These are phyloP conservation scores for Pythium aristosporum DNA, from an alignment of 352 stramenopile species.

Conservation along the genomic window DNA sequence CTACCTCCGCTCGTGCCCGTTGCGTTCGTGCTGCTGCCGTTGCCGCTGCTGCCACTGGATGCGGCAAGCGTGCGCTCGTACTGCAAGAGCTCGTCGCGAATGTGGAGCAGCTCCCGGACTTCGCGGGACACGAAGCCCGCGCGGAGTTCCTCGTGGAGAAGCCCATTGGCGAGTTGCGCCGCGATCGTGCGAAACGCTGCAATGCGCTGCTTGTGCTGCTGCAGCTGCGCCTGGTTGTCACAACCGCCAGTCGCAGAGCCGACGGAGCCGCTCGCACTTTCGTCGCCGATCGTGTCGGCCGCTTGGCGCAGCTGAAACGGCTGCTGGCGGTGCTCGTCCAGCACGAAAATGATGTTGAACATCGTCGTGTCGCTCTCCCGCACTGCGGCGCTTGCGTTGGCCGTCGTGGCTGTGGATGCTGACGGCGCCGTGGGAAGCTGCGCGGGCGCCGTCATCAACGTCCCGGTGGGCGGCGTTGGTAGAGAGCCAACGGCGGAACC, in stretches of 20 bases:
- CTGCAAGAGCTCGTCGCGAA: conserved; percentile 77
- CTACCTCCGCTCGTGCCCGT: conserved; percentile 6
- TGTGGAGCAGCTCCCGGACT: conserved; percentile 72
- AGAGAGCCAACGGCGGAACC: not conserved
- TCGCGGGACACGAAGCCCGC: conserved; percentile 78
- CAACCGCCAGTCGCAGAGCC: not conserved
- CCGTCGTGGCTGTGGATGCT: not conserved
- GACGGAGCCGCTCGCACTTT: conserved; percentile 26
- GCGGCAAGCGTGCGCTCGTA: conserved; percentile 43
- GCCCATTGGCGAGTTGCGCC: conserved; percentile 71
- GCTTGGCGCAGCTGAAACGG: conserved; percentile 26
- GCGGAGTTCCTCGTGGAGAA: conserved; percentile 82
- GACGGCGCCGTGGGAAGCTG: not conserved
- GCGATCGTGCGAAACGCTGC: conserved; percentile 64
- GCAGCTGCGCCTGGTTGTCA: conserved; percentile 10
- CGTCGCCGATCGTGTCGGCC: conserved; percentile 1
- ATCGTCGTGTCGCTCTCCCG: conserved; percentile 73
- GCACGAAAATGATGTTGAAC: conserved; percentile 88
- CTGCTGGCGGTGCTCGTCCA: conserved; percentile 49
- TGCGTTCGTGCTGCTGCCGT: conserved; percentile 26
- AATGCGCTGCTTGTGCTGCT: conserved; percentile 39
- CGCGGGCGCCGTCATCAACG: not conserved
- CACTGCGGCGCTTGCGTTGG: not conserved
- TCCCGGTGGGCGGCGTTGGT: not conserved
- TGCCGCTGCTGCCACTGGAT: conserved; percentile 12